These are phyloP conservation scores for Talaromyces borbonicus DNA, from an alignment of 495 filamentous ascomycete genomes.

Conservation along the genomic window DNA sequence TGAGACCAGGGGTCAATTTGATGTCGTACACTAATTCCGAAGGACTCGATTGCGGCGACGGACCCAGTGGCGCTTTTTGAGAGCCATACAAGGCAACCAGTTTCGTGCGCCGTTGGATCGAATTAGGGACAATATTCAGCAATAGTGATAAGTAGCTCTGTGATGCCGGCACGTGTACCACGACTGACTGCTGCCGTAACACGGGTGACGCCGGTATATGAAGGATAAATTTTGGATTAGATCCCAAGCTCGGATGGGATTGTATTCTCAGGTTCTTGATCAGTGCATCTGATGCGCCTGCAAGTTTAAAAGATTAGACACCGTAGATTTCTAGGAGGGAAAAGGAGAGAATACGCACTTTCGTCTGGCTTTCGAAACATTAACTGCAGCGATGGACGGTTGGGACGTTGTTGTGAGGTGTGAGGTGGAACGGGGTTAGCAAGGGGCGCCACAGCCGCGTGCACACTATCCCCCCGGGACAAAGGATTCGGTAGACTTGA, in stretches of 20 bases:
- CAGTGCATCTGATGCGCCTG: conserved; percentile 46
- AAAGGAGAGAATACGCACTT: conserved; percentile 27
- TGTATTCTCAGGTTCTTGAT: conserved; percentile 55
- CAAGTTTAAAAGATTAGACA: conserved; percentile 9
- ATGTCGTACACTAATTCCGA: conserved; percentile 51
- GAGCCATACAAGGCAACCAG: conserved; percentile 49
- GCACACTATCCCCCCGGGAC: no score
- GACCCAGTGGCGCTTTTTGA: conserved; percentile 31
- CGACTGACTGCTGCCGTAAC: conserved; percentile 56
- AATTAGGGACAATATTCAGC: conserved; percentile 46
- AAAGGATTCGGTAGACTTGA: background rate
- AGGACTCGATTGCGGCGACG: conserved; percentile 31
- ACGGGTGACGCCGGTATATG: conserved; percentile 51
- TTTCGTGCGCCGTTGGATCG: conserved; percentile 51
- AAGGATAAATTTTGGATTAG: conserved; percentile 41
- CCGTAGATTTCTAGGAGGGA: background rate
- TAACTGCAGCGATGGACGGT: conserved; percentile 21
- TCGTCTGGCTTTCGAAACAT: conserved; percentile 40
- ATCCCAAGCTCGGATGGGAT: conserved; percentile 52
- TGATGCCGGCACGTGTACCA: conserved; percentile 50
- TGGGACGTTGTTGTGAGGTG: conserved; percentile 13
- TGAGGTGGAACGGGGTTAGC: no score
- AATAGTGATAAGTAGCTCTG: conserved; percentile 58
- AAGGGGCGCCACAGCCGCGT: no score
- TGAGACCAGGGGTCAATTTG: conserved; percentile 49